Evolutionary conservation across 116 monocot species (phyloP).

Genomic region (Cymodocea nodosa): DNA sequence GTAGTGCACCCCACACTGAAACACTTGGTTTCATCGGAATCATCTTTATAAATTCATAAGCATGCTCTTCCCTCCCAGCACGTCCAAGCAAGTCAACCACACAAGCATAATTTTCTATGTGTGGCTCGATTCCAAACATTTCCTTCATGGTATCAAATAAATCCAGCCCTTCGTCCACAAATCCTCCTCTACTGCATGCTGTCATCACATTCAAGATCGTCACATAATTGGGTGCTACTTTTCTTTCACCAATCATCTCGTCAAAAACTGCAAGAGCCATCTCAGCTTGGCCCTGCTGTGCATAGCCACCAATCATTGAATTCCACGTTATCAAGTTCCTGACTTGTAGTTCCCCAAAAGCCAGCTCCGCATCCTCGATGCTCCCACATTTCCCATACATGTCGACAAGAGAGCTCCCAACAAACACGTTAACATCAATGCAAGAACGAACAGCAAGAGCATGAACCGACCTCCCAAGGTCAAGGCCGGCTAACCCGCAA

Average conservation of each 20-base stretch:
- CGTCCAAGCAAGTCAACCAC: conserved; percentile 75
- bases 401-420: conserved; percentile 54
- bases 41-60: conserved; percentile 44
- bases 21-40: conserved; percentile 62
- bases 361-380: conserved; percentile 34
- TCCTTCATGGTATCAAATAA: conserved; percentile 63
- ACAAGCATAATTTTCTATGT: conserved; percentile 69
- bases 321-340: conserved; percentile 62
- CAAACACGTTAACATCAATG: conserved; percentile 43
- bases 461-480: conserved; percentile 67
- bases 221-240: conserved; percentile 48
- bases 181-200: conserved; percentile 53
- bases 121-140: conserved; percentile 38
- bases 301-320: conserved; percentile 52
- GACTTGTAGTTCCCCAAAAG: conserved; percentile 23
- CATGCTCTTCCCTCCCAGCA: conserved; percentile 53
- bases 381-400: conserved; percentile 89
- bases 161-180: conserved; percentile 33
- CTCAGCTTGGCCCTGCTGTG: conserved; percentile 37
- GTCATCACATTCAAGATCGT: conserved; percentile 54
- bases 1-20: conserved; percentile 74
- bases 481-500: conserved; percentile 37
- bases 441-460: conserved; percentile 37
- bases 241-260: conserved; percentile 26
- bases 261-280: conserved; percentile 34